phyloP scores from a whole-genome alignment of 805 yeast species.

The Blastobotrys chiropterorum region DNA sequence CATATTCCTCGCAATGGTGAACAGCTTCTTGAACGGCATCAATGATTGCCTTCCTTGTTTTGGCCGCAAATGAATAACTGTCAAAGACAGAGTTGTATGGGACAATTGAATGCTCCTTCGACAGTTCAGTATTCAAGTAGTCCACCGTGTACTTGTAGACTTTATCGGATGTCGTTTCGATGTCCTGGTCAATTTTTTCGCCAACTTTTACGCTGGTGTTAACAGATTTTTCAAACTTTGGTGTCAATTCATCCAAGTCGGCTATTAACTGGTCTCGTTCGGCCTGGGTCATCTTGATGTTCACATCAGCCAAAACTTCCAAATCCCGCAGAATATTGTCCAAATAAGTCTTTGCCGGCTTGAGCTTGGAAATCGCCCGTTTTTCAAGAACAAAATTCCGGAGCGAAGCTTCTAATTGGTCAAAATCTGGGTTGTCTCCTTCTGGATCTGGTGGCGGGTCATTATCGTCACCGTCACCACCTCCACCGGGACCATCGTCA shows the following conservation, averaged over 20 bases:
- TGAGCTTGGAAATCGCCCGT: slow-evolving; percentile 77
- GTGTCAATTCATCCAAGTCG: slow-evolving; percentile 54
- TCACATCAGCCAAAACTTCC: slow-evolving; percentile 51
- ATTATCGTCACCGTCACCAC: slow-evolving; percentile 21
- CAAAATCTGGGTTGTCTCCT: slow-evolving; percentile 43
- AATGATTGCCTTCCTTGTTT: slow-evolving; percentile 63
- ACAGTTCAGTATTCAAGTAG: slow-evolving; percentile 40
- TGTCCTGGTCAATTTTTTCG: slow-evolving; percentile 53
- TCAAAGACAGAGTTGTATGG: slow-evolving; percentile 57
- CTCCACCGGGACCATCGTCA: slow-evolving; percentile 33
- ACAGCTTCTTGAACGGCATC: slow-evolving; percentile 62
- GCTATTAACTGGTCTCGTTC: slow-evolving; percentile 43
- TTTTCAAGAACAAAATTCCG: slow-evolving; percentile 84
- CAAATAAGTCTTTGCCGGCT: slow-evolving; percentile 89
- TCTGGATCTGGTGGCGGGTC: slow-evolving; percentile 25
- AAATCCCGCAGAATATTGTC: slow-evolving; percentile 65
- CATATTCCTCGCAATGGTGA: slow-evolving; percentile 56
- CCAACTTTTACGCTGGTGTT: slow-evolving; percentile 47
- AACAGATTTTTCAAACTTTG: slow-evolving; percentile 53
- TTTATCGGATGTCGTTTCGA: slow-evolving; percentile 53
- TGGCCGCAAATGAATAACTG: slow-evolving; percentile 61
- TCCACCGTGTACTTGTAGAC: slow-evolving; percentile 57
- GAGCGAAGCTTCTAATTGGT: slow-evolving; percentile 74
- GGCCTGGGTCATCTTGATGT: slow-evolving; percentile 46
- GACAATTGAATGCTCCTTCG: slow-evolving; percentile 41